These are phyloP conservation scores for Astrothelium subdiscretum DNA, from an alignment of 495 filamentous ascomycete genomes.

Conservation along the genomic window DNA sequence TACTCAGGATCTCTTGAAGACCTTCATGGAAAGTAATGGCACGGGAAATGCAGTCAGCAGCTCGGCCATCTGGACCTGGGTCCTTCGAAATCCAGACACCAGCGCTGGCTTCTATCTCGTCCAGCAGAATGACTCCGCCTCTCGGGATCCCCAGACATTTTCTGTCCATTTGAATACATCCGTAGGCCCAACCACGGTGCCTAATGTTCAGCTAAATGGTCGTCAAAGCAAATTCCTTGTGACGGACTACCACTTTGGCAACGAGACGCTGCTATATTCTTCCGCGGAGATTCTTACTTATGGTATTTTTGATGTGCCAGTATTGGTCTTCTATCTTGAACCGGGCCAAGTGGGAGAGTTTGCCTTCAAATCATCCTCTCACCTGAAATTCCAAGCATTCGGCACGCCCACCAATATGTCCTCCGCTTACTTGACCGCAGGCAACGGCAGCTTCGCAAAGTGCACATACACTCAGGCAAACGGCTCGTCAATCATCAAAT, in stretches of 20 bases:
- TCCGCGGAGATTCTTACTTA: constrained; percentile 49
- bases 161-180: constrained; percentile 43
- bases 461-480: constrained; percentile 35
- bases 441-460: constrained; percentile 18
- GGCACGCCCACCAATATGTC: constrained; percentile 3
- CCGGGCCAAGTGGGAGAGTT: constrained; percentile 46
- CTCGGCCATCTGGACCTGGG: constrained; percentile 32
- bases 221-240: constrained; percentile 50
- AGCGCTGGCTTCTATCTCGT: constrained; percentile 46
- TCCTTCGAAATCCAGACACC: constrained; percentile 45
- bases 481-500: constrained; percentile 37
- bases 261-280: constrained; percentile 43
- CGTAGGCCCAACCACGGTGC: constrained; percentile 37
- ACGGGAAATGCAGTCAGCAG: constrained; percentile 42
- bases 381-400: constrained; percentile 7
- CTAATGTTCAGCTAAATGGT: constrained; percentile 41
- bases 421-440: not conserved
- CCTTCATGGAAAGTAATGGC: constrained; percentile 46
- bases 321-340: constrained; percentile 43
- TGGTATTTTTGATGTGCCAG: constrained; percentile 36
- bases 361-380: constrained; percentile 31
- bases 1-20: constrained; percentile 41
- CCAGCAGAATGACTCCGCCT: constrained; percentile 38
- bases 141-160: constrained; percentile 37
- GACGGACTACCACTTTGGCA: constrained; percentile 44